Base-by-base conservation (phyloP, 2,329 filamentous ascomycete genomes). In the Podosphaera fusca region DNA sequence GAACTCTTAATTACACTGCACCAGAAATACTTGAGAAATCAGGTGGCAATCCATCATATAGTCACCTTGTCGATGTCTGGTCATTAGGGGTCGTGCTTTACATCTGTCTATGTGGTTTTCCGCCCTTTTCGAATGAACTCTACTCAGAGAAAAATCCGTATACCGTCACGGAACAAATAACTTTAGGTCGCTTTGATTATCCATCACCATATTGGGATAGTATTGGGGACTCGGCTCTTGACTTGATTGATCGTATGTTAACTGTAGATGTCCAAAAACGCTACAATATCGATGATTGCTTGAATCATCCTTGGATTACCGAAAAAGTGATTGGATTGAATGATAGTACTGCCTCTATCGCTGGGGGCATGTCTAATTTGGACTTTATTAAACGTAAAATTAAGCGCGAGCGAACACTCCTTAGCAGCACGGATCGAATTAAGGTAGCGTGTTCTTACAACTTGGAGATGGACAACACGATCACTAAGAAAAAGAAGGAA, bases 81-180 rank as follows among this genome's bases (percentile, higher is more conserved):
- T 95, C 89, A 1, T 76, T 96, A 0, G 92, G 92, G n/a, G 92
- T 98, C 2, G 90, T 98, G 2, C 75, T 98, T 31, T 98, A 96
- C 70, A 96, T 96, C 64, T 95, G 88, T 67, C 77, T 96, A 4
- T 96, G 92, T 67, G 92, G 92, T 40, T 96, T 96, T 66, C 92
- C 90, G 3, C 92, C 92, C 0, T 98, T 98, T 70, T 94, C 87
- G 0, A 92, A 98, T 65, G 92, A 98, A 70, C 79, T 96, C 0
- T 86, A 82, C 70, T 82, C 81, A 0, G 71, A 71, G 40, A 82
- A 94, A 50, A 92, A 89, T 62, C 92, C 92, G 1, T 95, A 87
- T 67, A 87, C 78, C 0, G 74, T 96, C 50, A 85, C 84, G 1
- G 84, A 95, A 63, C 89, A 96, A 71, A 96, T 94, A 70, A 89